Percentiles rank a stretch among this genome's conserved stretches.
These are phyloP conservation scores for Solanum pinnatisectum DNA, from an alignment of 257 asterid genomes.

Conservation along the genomic window DNA sequence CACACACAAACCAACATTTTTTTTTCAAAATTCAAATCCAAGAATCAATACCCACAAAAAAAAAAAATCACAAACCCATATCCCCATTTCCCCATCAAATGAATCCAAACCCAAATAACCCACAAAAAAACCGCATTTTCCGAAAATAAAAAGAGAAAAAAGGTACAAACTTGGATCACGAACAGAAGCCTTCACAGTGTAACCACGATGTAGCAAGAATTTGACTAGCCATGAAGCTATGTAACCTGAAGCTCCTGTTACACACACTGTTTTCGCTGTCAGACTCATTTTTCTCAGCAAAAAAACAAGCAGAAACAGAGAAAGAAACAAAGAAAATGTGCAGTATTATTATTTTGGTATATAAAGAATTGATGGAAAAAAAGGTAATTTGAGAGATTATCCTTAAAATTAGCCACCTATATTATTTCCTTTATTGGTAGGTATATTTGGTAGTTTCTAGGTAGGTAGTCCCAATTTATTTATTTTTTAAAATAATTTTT, in stretches of 20 bases:
- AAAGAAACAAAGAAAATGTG: background rate
- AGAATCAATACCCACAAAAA: background rate
- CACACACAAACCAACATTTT: background rate
- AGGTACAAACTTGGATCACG: conserved; percentile 25
- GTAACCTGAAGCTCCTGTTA: conserved; percentile 65
- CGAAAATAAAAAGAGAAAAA: background rate
- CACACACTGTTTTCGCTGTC: conserved; percentile 39
- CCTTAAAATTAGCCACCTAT: background rate
- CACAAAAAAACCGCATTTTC: background rate
- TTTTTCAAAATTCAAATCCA: background rate
- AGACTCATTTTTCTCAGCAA: background rate
- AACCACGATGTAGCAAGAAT: conserved; percentile 50
- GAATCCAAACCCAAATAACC: background rate
- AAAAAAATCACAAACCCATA: background rate
- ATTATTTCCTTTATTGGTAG: background rate
- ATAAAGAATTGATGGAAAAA: background rate
- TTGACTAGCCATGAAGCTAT: conserved; percentile 70
- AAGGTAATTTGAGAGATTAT: background rate
- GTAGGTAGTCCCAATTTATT: background rate
- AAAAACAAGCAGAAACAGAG: background rate
- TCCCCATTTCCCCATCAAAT: background rate
- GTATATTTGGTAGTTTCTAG: background rate
- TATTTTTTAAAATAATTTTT: background rate
- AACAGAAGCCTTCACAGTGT: conserved; percentile 54
- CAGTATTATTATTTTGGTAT: background rate